Base-by-base conservation (phyloP, 78 protist species). In the Ministeria vibrans region DNA sequence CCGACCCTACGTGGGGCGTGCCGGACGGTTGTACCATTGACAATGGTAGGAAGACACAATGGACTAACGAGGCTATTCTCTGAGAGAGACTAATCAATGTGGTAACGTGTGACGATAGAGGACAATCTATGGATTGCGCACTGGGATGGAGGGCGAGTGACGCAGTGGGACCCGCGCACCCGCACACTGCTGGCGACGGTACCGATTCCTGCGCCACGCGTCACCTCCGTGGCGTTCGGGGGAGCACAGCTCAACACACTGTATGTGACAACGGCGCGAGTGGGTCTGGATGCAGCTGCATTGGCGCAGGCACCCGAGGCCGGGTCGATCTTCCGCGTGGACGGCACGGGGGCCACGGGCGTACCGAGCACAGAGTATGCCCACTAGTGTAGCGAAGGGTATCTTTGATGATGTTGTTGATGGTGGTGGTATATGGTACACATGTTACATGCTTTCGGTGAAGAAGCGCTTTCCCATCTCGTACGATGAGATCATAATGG, bases 401-500 rank as follows among this genome's bases (percentile, higher is more conserved):
- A n/a, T n/a, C n/a, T n/a, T n/a, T n/a, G n/a, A n/a, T n/a, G n/a
- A n/a, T n/a, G n/a, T n/a, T n/a, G n/a, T n/a, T n/a, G n/a, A n/a
- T n/a, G n/a, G n/a, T n/a, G n/a, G n/a, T n/a, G n/a, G n/a, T n/a
- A n/a, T n/a, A n/a, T n/a, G n/a, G n/a, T n/a, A n/a, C n/a, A n/a
- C n/a, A n/a, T n/a, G n/a, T n/a, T n/a, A n/a, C n/a, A n/a, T n/a
- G n/a, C n/a, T n/a, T n/a, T 63, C 41, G 32, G 43, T 6, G 39
- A 80, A 80, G 61, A 43, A 42, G 39, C 53, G 51, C 82, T 83
- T 83, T 6, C 74, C 61, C 11, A 45, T 15, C 75, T 87, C 91
- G 71, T 83, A 87, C 22, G 84, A 39, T 23, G 68, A 7, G 28
- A 87, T 87, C 91, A 87, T 87, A 53, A 87, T 83, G 41, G 91